Evolutionary conservation across 768 basidiomycete genomes (phyloP).

Genomic region (Lactarius deliciosus): DNA sequence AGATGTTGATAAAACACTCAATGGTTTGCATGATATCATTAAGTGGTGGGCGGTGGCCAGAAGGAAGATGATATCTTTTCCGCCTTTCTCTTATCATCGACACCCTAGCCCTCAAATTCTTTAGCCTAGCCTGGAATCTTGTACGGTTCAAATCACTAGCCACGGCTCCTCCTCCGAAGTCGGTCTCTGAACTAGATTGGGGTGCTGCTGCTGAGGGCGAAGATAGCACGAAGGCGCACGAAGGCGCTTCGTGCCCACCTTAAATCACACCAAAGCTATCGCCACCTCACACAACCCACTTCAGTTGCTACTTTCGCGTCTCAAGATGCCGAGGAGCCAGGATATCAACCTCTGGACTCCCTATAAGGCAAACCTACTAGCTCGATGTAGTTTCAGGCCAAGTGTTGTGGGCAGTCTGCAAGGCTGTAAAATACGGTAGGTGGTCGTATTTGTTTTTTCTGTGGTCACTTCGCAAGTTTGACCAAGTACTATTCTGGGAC

Average conservation of each 20-base stretch:
- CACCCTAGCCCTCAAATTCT: no score
- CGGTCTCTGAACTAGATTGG: neutral
- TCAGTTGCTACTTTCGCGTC: neutral
- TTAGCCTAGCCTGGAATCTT: no score
- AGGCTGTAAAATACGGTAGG: neutral
- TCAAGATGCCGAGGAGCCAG: neutral
- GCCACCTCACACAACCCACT: neutral
- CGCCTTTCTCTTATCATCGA: no score
- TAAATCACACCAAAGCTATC: neutral
- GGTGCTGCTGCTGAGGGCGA: neutral
- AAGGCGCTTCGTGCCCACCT: neutral
- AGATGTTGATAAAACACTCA: no score
- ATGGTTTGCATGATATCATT: no score
- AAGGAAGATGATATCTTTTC: no score
- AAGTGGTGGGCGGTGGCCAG: no score
- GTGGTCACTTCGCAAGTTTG: neutral
- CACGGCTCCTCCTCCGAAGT: neutral
- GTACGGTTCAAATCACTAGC: neutral
- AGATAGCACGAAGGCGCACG: neutral
- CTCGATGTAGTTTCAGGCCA: neutral
- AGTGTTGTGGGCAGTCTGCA: neutral
- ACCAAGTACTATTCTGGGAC: neutral
- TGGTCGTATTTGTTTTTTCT: neutral
- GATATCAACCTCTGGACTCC: neutral
- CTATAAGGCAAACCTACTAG: neutral